Evolutionary conservation across 371 early-diverging fungal species (phyloP).

Genomic region (Apophysomyces ossiformis): DNA sequence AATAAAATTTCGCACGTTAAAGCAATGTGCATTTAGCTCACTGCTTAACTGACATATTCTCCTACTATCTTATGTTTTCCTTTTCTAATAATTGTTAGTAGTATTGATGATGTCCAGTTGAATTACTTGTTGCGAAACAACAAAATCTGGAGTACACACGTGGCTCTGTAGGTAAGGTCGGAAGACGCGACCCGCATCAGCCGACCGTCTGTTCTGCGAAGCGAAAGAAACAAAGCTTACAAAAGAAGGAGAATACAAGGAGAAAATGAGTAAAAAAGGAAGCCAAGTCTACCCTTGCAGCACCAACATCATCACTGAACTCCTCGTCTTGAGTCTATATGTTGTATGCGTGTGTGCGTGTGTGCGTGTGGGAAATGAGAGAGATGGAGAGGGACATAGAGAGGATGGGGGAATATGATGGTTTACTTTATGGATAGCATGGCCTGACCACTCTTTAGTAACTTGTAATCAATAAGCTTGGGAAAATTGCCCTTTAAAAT

Average conservation of each 20-base stretch:
- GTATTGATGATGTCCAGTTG: not conserved
- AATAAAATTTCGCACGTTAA: too few relatives aligned
- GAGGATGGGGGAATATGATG: not conserved
- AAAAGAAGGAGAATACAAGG: not conserved
- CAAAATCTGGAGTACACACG: slow-evolving; percentile 9
- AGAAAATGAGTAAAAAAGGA: not conserved
- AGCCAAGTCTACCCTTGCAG: not conserved
- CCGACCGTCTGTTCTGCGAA: too few relatives aligned
- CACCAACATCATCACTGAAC: not conserved
- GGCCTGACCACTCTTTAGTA: not conserved
- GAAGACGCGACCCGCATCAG: too few relatives aligned
- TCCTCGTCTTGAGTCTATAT: too few relatives aligned
- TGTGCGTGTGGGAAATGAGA: too few relatives aligned
- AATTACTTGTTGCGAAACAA: not conserved
- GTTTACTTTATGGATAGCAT: not conserved
- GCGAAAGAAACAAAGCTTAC: too few relatives aligned
- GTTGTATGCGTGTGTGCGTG: too few relatives aligned
- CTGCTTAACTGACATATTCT: not conserved
- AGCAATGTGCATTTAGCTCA: not conserved
- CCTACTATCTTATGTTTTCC: not conserved
- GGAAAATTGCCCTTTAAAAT: too few relatives aligned
- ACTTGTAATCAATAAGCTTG: too few relatives aligned
- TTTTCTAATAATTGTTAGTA: not conserved
- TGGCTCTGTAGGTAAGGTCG: not conserved
- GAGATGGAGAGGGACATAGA: not conserved